Evolutionary conservation across 1,284 basidiomycete species (phyloP).

Genomic region (Puccinia novopanici): DNA sequence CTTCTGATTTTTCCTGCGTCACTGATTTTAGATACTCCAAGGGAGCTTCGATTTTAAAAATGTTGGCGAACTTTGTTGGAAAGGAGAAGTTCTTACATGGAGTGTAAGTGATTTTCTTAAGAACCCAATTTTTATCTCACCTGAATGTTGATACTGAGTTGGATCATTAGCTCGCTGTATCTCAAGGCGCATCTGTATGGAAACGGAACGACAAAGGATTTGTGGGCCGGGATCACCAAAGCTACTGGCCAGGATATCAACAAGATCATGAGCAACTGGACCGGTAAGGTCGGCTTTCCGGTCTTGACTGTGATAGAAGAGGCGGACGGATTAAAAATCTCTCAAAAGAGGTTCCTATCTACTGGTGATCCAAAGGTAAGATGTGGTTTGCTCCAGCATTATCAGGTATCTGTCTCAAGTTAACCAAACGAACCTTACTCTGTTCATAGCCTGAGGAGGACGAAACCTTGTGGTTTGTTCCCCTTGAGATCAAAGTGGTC

Average conservation of each 20-base stretch:
- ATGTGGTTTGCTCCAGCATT: neutral
- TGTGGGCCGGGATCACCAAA: conserved; percentile 84
- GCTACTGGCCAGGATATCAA: conserved; percentile 77
- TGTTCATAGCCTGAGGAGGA: conserved; percentile 70
- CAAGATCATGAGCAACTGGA: conserved; percentile 88
- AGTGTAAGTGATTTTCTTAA: conserved; percentile 53
- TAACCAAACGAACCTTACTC: conserved; percentile 16
- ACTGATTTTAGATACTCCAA: conserved; percentile 53
- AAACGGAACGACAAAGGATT: conserved; percentile 81
- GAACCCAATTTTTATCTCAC: neutral
- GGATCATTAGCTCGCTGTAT: conserved; percentile 68
- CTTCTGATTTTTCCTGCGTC: neutral
- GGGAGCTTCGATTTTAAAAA: conserved; percentile 72
- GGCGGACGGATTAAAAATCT: conserved; percentile 62
- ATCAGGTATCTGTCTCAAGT: neutral
- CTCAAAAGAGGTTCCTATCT: conserved; percentile 90
- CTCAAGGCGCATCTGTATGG: conserved; percentile 80
- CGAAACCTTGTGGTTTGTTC: conserved; percentile 84
- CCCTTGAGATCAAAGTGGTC: conserved; percentile 73
- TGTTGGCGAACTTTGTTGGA: conserved; percentile 86
- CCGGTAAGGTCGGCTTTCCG: conserved; percentile 69
- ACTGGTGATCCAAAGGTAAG: conserved; percentile 69
- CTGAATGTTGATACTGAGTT: neutral
- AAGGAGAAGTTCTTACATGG: conserved; percentile 68
- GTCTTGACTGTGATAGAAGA: conserved; percentile 82